Evolutionary conservation across 2,329 filamentous ascomycete species (phyloP).

Genomic region (Aureobasidium sp.): DNA sequence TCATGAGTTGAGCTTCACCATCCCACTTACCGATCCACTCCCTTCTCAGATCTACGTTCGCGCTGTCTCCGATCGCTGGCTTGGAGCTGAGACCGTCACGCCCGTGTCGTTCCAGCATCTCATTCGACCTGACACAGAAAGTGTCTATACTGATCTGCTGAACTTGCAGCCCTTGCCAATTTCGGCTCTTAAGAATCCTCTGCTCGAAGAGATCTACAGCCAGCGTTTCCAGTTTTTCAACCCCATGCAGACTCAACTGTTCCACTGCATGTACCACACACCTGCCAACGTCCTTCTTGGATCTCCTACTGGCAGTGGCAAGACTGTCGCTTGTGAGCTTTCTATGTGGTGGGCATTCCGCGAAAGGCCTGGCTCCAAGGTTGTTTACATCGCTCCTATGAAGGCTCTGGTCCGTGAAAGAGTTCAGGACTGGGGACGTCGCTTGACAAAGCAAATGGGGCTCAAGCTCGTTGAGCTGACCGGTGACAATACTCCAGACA

Average conservation of each 20-base stretch:
- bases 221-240: constrained; percentile 95
- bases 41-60: constrained; percentile 95
- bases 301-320: constrained; percentile 93
- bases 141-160: constrained; percentile 88
- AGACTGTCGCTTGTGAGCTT: constrained; percentile 90
- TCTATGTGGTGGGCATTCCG: constrained; percentile 99
- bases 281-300: constrained; percentile 86
- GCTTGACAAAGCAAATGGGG: constrained; percentile 75
- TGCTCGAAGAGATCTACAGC: constrained; percentile 80
- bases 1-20: constrained; percentile 97
- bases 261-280: constrained; percentile 93
- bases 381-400: constrained; percentile 99
- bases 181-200: constrained; percentile 76
- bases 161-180: constrained; percentile 87
- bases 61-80: constrained; percentile 89
- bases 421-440: constrained; percentile 86
- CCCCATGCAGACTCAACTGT: constrained; percentile 98
- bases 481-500: constrained; percentile 96
- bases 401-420: constrained; percentile 95
- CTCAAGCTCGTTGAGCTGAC: constrained; percentile 91
- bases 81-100: constrained; percentile 91
- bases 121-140: constrained; percentile 94
- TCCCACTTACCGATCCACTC: constrained; percentile 84
- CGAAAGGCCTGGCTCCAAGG: constrained; percentile 88
- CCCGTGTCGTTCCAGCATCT: constrained; percentile 96